A percentile compares a stretch with the other conserved stretches of the same genome.
These are phyloP conservation scores for Diaporthe caulivora DNA, from an alignment of 2,329 filamentous ascomycete species.

Conservation along the genomic window DNA sequence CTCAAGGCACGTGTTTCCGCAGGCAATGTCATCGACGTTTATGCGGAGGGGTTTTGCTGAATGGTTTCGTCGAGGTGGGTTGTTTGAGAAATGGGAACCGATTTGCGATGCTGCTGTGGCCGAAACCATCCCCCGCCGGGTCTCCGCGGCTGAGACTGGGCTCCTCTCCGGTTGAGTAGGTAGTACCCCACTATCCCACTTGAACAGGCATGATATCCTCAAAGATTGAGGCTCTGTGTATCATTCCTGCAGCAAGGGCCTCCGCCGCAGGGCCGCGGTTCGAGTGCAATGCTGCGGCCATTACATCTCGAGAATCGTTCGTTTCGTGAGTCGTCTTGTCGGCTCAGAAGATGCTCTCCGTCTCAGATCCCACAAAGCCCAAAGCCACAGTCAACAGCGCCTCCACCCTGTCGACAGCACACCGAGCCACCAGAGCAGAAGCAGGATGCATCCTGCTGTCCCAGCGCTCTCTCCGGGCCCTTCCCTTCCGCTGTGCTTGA, in stretches of 20 bases:
- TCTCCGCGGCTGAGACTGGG: not conserved
- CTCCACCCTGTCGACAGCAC: constrained; percentile 33
- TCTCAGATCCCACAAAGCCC: constrained; percentile 45
- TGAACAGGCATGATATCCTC: not conserved
- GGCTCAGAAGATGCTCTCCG: not conserved
- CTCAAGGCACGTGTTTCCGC: not conserved
- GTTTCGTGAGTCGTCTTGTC: not conserved
- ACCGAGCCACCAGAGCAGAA: constrained; percentile 41
- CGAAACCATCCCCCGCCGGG: not conserved
- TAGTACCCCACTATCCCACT: not conserved
- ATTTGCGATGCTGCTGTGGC: not conserved
- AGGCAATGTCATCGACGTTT: not conserved
- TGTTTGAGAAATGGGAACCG: not conserved
- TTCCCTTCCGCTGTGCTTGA: not conserved
- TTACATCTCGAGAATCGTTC: not conserved
- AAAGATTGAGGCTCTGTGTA: not conserved
- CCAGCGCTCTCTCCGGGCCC: not conserved
- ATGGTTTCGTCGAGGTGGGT: not conserved
- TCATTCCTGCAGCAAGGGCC: not conserved
- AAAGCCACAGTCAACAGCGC: constrained; percentile 31
- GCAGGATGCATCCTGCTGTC: constrained; percentile 29
- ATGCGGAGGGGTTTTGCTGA: not conserved
- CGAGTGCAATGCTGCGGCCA: not conserved
- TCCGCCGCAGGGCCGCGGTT: not conserved
- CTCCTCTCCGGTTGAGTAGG: not conserved